Evolutionary conservation across 2,329 filamentous ascomycete species (phyloP), one percentile per base, ranked within the genome.

Genomic region (Fusarium lateritium): DNA sequence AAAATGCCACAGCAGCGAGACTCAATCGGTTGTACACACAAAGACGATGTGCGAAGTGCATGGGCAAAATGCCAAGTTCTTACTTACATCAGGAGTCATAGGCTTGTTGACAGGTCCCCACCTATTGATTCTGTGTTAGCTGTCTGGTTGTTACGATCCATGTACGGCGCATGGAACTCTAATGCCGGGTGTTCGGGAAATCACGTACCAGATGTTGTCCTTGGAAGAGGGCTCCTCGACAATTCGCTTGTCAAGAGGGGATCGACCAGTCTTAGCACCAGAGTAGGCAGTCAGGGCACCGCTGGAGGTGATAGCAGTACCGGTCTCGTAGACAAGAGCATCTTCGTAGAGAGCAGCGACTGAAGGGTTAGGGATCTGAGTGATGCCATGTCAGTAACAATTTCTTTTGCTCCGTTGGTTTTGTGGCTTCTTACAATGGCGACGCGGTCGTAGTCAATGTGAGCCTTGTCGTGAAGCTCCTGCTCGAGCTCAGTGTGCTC

Each of bases 31-130:
- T 42, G 53, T 39, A 39, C 28, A 22, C 34, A 21, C 17, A 22
- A 34, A 17, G 33, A 66, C 55, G 26, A 56, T 53, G 46, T 50
- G 44, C 21, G 22, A 39, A 44, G 15, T 56, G 38, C 21, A 56
- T 49, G 43, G 47, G 61, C 56, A 67, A 60, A 67, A 44, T 28
- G 39, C 57, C 36, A 21, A 62, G 19, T 46, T 28, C 51, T 62
- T 56, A 71, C 73, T 74, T 91, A 98, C 96, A 82, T 98, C 94
- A 76, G 94, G 89, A 74, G 89, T 91, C 96, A 99, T 99, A 79
- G 95, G 93, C 89, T 98, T 98, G 88, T 99, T 99, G 75, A 99
- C 96, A 58, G 96, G 95, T 77, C 96, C 96, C 96, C 96, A 98
- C 83, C 84, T 86, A 62, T 54, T 65, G 56, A 69, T 50, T 43